These are phyloP conservation scores for Dictyophora rubrovolvata DNA, from an alignment of 768 basidiomycete species.

Conservation along the genomic window DNA sequence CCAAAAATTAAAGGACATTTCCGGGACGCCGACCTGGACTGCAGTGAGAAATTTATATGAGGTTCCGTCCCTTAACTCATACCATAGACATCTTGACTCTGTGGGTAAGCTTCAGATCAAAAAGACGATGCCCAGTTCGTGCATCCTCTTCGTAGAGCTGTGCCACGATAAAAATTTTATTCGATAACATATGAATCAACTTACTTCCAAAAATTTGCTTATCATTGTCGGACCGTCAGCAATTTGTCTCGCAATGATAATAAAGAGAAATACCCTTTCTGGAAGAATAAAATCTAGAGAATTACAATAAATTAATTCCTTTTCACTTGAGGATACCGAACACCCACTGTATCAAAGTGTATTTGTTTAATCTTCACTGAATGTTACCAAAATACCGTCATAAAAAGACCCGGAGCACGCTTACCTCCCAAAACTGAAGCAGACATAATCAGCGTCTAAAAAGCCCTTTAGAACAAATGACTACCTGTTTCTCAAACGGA, in stretches of 20 bases:
- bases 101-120: slow-evolving; percentile 85
- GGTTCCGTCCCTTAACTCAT: slow-evolving; percentile 10
- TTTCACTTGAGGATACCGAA: slow-evolving; percentile 14
- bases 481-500: slow-evolving; percentile 87
- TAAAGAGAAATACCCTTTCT: slow-evolving; percentile 67
- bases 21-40: slow-evolving; percentile 83
- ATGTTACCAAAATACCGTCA: neutral
- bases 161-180: neutral
- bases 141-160: slow-evolving; percentile 94
- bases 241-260: neutral
- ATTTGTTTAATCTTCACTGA: slow-evolving; percentile 83
- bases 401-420: neutral
- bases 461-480: neutral
- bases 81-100: slow-evolving; percentile 99
- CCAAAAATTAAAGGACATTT: slow-evolving; percentile 88
- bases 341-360: slow-evolving; percentile 81
- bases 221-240: neutral
- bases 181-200: neutral
- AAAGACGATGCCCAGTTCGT: slow-evolving; percentile 82
- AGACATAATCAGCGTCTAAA: neutral
- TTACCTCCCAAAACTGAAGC: slow-evolving; percentile 62
- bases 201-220: slow-evolving; percentile 74
- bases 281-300: slow-evolving; percentile 80
- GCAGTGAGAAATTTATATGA: slow-evolving; percentile 1
- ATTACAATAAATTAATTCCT: slow-evolving; percentile 3